Evolutionary conservation across 1,284 basidiomycete species (phyloP).

Genomic region (Gomphus bonarii): DNA sequence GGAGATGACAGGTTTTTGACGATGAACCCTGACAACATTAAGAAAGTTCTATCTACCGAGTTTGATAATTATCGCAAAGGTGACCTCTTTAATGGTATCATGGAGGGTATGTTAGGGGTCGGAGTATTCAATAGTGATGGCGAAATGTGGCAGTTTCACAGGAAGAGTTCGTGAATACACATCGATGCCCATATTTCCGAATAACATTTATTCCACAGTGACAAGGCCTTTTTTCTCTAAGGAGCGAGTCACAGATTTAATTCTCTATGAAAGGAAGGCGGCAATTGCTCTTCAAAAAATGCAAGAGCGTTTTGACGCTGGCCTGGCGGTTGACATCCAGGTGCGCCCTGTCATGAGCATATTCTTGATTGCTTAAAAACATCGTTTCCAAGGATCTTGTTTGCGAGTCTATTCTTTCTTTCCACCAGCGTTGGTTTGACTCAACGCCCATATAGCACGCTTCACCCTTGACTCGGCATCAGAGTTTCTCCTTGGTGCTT

Average conservation of each 20-base stretch:
- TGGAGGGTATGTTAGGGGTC: slow-evolving; percentile 34
- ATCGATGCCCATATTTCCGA: not conserved
- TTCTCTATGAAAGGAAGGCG: slow-evolving; percentile 39
- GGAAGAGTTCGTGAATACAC: not conserved
- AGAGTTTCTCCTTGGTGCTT: slow-evolving; percentile 25
- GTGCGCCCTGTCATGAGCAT: slow-evolving; percentile 16
- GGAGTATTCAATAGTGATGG: slow-evolving; percentile 57
- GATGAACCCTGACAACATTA: slow-evolving; percentile 49
- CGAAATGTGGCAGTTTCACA: slow-evolving; percentile 28
- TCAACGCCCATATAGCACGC: slow-evolving; percentile 19
- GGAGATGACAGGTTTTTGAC: slow-evolving; percentile 41
- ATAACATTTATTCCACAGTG: slow-evolving; percentile 20
- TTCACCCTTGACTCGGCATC: slow-evolving; percentile 47
- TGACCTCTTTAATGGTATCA: slow-evolving; percentile 6
- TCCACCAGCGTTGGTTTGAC: not conserved
- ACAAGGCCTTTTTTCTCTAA: slow-evolving; percentile 46
- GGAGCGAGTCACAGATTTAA: slow-evolving; percentile 42
- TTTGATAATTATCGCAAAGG: slow-evolving; percentile 34
- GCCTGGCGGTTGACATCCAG: slow-evolving; percentile 42
- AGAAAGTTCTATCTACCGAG: slow-evolving; percentile 32
- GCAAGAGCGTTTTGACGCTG: slow-evolving; percentile 31
- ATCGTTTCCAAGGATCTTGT: slow-evolving; percentile 2
- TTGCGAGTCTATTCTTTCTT: not conserved
- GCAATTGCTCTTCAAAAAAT: slow-evolving; percentile 30
- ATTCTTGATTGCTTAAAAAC: not conserved